Percentiles rank a stretch among this genome's conserved stretches.
Conservation (phyloP, 164 flowering plant genomes). For the Cinnamomum chago region DNA sequence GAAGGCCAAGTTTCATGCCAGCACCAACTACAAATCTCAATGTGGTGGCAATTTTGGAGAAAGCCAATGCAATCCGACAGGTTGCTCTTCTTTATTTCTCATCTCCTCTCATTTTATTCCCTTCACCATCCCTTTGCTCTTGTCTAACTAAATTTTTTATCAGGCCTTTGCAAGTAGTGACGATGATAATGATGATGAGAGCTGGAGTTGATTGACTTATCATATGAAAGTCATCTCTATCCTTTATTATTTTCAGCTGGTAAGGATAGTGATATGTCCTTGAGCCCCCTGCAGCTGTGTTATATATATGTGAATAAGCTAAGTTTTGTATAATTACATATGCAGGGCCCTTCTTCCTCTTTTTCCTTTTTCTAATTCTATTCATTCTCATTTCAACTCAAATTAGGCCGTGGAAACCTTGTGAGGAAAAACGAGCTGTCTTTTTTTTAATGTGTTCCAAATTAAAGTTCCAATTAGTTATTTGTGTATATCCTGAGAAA, state of each 20-base stretch:
- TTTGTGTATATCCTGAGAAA: not conserved
- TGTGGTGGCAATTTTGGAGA: constrained; percentile 72
- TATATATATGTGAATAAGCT: constrained; percentile 12
- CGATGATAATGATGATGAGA: constrained; percentile 62
- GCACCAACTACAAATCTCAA: constrained; percentile 40
- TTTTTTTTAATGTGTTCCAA: not conserved
- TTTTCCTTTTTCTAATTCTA: not conserved
- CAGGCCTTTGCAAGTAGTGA: constrained; percentile 75
- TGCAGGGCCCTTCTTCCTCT: constrained; percentile 7
- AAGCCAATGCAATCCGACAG: constrained; percentile 92
- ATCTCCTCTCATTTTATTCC: not conserved
- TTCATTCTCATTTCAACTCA: not conserved
- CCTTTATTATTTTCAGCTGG: not conserved
- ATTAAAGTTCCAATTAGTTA: not conserved
- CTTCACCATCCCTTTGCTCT: not conserved
- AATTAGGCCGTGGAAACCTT: not conserved
- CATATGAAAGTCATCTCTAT: not conserved
- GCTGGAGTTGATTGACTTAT: constrained; percentile 60
- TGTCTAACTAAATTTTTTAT: constrained; percentile 5
- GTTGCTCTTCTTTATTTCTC: constrained; percentile 22
- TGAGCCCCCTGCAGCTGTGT: constrained; percentile 3
- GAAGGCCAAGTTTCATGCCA: constrained; percentile 31
- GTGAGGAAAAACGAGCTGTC: not conserved
- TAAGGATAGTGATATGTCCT: not conserved
- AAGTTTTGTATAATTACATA: constrained; percentile 9